Percentiles rank a stretch among this genome's conserved stretches.
Evolutionary conservation across 495 filamentous ascomycete species (phyloP).

Genomic region (Tuber brumale): DNA sequence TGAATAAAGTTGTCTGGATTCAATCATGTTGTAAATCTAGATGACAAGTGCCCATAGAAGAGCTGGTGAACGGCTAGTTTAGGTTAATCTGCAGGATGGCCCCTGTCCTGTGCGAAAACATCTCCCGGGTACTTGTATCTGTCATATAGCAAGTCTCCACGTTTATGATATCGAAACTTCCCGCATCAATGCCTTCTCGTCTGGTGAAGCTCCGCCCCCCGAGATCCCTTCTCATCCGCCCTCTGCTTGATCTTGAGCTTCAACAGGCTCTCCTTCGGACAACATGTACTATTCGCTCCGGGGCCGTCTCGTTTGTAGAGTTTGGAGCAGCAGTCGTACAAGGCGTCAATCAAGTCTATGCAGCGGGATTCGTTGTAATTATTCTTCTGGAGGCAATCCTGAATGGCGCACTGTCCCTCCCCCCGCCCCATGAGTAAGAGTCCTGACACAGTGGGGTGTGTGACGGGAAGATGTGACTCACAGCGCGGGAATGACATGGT

Average conservation of each 20-base stretch:
- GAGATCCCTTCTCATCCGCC: conserved; percentile 45
- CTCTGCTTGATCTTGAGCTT: conserved; percentile 83
- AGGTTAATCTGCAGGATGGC: too few relatives aligned
- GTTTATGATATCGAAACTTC: conserved; percentile 1
- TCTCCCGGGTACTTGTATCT: neutral
- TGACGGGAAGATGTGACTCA: conserved; percentile 52
- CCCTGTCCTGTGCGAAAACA: too few relatives aligned
- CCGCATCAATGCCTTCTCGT: conserved; percentile 25
- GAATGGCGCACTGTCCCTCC: conserved; percentile 34
- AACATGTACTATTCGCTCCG: conserved; percentile 65
- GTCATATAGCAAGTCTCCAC: conserved; percentile 1
- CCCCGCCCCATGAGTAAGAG: neutral
- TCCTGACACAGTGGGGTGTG: conserved; percentile 48
- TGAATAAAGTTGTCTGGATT: conserved; percentile 4
- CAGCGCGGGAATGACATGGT: conserved; percentile 82
- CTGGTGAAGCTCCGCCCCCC: conserved; percentile 15
- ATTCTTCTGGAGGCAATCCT: conserved; percentile 77
- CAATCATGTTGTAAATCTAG: conserved; percentile 3
- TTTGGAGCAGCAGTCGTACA: conserved; percentile 88
- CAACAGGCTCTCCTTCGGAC: conserved; percentile 73
- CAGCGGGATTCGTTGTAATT: conserved; percentile 86
- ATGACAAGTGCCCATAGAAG: neutral
- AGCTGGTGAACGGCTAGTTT: too few relatives aligned
- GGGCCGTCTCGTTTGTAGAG: conserved; percentile 83
- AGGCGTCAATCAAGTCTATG: conserved; percentile 68